Conservation (phyloP, 805 yeast species). For the Komagataella kurtzmanii region DNA sequence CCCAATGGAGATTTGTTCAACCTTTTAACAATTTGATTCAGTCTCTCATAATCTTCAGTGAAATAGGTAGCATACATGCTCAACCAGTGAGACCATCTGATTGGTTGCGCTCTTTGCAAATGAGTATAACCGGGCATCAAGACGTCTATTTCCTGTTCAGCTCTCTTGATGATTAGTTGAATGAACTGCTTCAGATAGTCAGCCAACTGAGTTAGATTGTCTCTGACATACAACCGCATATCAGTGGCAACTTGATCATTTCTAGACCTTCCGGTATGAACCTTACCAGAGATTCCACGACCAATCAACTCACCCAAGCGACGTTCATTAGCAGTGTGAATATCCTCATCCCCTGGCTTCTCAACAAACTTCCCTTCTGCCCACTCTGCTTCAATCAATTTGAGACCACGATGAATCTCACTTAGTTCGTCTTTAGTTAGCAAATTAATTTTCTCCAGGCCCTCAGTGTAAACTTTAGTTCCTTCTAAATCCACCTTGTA, state of each 20-base stretch:
- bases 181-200: constrained; percentile 49
- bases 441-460: constrained; percentile 67
- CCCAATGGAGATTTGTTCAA: constrained; percentile 88
- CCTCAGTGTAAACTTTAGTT: constrained; percentile 84
- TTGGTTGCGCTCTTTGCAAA: constrained; percentile 98
- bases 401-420: constrained; percentile 78
- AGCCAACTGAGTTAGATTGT: constrained; percentile 49
- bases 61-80: constrained; percentile 91
- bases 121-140: constrained; percentile 99
- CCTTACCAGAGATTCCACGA: constrained; percentile 87
- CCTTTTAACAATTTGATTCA: constrained; percentile 68
- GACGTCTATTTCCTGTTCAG: constrained; percentile 74
- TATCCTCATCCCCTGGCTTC: constrained; percentile 90
- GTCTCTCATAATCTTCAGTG: constrained; percentile 78
- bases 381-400: constrained; percentile 72
- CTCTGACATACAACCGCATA: constrained; percentile 89
- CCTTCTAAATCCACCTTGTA: constrained; percentile 90
- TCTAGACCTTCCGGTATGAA: constrained; percentile 98
- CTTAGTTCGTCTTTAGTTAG: constrained; percentile 58
- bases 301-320: constrained; percentile 95
- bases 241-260: constrained; percentile 99
- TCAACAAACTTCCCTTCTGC: constrained; percentile 48
- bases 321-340: constrained; percentile 98
- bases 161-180: constrained; percentile 56
- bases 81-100: constrained; percentile 98